Conservation (phyloP, 164 flowering plant species). For the Nymphaea thermarum region DNA sequence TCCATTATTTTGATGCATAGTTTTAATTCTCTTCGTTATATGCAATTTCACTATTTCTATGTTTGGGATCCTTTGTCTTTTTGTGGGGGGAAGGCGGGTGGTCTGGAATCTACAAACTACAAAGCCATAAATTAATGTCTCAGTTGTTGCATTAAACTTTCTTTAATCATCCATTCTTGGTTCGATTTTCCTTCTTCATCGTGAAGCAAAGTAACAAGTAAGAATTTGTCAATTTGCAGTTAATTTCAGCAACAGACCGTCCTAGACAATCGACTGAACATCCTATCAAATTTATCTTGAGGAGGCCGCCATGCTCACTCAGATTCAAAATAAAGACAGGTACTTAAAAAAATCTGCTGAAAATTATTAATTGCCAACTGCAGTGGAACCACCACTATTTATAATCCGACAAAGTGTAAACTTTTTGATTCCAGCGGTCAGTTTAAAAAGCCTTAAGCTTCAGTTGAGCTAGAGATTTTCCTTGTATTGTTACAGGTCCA, state of each 20-base stretch:
- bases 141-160: too few species aligned
- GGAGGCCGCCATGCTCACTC: constrained; percentile 57
- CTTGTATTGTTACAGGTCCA: constrained; percentile 37
- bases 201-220: too few species aligned
- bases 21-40: too few species aligned
- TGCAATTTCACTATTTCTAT: too few species aligned
- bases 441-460: background rate
- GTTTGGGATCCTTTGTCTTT: too few species aligned
- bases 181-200: too few species aligned
- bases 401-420: background rate
- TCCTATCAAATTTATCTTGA: constrained; percentile 81
- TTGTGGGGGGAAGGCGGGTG: too few species aligned
- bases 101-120: too few species aligned
- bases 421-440: too few species aligned
- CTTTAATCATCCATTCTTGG: too few species aligned
- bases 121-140: too few species aligned
- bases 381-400: background rate
- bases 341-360: constrained; percentile 4
- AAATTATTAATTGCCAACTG: background rate
- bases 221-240: constrained; percentile 30
- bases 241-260: constrained; percentile 84
- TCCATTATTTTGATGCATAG: too few species aligned
- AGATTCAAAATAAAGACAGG: constrained; percentile 95
- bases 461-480: background rate
- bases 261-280: constrained; percentile 81